Evolutionary conservation across 2,329 filamentous ascomycete species (phyloP).

Genomic region (Colletotrichum neosansevieriae): DNA sequence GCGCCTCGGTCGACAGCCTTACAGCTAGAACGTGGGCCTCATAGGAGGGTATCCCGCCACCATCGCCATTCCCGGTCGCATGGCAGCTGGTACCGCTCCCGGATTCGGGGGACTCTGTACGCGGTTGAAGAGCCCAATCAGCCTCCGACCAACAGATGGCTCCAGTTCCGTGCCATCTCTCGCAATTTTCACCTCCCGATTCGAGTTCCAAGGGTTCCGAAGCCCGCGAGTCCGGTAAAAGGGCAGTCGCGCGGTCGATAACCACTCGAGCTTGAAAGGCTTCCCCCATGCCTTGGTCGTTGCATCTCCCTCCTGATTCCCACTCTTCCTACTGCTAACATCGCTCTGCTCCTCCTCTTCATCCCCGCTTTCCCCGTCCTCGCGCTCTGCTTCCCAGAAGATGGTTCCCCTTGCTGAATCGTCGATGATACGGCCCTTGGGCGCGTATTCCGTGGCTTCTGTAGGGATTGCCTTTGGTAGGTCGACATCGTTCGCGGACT

Average conservation of each 20-base stretch:
- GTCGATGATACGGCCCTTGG: conserved; percentile 88
- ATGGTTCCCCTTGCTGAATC: conserved; percentile 95
- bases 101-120: conserved; percentile 54
- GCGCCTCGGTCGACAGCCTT: conserved; percentile 12
- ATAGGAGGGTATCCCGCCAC: conserved; percentile 54
- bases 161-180: conserved; percentile 95
- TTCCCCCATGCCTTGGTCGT: conserved; percentile 83
- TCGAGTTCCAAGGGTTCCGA: conserved; percentile 94
- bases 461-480: conserved; percentile 85
- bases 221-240: conserved; percentile 91
- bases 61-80: conserved; percentile 50
- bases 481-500: conserved; percentile 70
- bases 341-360: conserved; percentile 58
- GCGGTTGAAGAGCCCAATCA: conserved; percentile 83
- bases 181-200: conserved; percentile 95
- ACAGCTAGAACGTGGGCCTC: conserved; percentile 50
- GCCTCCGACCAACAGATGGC: conserved; percentile 79
- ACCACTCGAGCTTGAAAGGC: conserved; percentile 91
- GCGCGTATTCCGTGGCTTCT: conserved; percentile 80
- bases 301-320: conserved; percentile 55
- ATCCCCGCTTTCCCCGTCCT: conserved; percentile 60
- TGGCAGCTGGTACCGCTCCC: conserved; percentile 44
- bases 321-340: conserved; percentile 47
- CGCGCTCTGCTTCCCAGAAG: conserved; percentile 89
- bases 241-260: conserved; percentile 84